These are phyloP conservation scores for Globisporangium radiosum DNA, from an alignment of 352 stramenopile species.

Conservation along the genomic window DNA sequence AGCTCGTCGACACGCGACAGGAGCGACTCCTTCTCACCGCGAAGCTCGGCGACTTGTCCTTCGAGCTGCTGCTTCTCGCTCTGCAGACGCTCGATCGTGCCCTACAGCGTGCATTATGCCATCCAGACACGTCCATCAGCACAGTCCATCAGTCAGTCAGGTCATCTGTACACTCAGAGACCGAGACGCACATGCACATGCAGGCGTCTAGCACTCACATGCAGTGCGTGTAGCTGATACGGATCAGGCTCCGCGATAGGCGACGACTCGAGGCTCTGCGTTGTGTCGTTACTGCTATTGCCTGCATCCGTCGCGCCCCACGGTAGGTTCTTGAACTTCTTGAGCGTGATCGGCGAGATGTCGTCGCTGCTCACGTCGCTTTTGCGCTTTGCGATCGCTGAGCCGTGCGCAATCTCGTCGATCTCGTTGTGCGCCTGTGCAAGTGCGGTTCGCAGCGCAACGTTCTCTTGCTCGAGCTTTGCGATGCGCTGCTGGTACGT, in stretches of 20 bases:
- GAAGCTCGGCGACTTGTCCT: constrained; percentile 19
- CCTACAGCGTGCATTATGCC: constrained; percentile 6
- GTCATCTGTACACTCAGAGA: too few species aligned
- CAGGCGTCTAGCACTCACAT: constrained; percentile 3
- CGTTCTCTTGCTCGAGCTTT: constrained; percentile 49
- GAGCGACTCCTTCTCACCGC: constrained; percentile 18
- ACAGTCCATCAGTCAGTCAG: too few species aligned
- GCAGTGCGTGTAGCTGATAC: constrained; percentile 1
- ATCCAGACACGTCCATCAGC: too few species aligned
- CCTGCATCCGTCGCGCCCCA: constrained; percentile 6
- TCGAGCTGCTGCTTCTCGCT: constrained; percentile 20
- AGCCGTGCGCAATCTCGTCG: constrained; percentile 7
- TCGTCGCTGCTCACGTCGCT: constrained; percentile 22
- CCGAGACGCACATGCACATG: background rate
- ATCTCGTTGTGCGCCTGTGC: constrained; percentile 23
- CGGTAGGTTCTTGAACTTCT: constrained; percentile 36
- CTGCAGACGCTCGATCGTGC: constrained; percentile 23
- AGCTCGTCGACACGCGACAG: constrained; percentile 5
- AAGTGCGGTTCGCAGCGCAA: constrained; percentile 29
- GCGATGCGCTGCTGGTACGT: constrained; percentile 53
- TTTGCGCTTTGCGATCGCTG: constrained; percentile 25
- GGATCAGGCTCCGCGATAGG: constrained; percentile 6
- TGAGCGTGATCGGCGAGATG: constrained; percentile 28
- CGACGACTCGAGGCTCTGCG: background rate
- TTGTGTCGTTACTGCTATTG: too few species aligned